Evolutionary conservation across 768 basidiomycete species (phyloP).

Genomic region (Tephrocybe sp.): DNA sequence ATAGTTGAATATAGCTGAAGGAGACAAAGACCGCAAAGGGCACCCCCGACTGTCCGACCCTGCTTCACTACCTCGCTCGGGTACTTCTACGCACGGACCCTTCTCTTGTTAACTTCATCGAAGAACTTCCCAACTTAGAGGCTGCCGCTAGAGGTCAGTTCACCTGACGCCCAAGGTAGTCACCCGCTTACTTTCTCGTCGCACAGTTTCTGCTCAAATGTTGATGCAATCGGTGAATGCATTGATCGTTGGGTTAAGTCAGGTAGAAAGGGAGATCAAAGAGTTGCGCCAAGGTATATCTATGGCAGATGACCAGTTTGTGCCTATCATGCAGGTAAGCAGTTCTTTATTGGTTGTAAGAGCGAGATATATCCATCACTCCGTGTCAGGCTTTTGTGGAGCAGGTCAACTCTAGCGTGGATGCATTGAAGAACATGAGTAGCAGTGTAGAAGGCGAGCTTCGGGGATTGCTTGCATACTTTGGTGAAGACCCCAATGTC

Average conservation of each 20-base stretch:
- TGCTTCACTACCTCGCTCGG: conserved; percentile 88
- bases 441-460: conserved; percentile 58
- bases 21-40: conserved; percentile 78
- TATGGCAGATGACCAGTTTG: conserved; percentile 56
- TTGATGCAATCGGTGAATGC: conserved; percentile 57
- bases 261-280: conserved; percentile 55
- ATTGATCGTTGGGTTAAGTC: conserved; percentile 52
- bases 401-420: conserved; percentile 49
- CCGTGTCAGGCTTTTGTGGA: conserved; percentile 44
- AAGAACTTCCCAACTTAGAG: conserved; percentile 79
- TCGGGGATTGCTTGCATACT: conserved; percentile 60
- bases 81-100: conserved; percentile 69
- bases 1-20: conserved; percentile 50
- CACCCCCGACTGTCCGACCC: conserved; percentile 71
- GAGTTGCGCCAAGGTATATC: conserved; percentile 30
- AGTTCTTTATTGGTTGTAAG: background rate
- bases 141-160: conserved; percentile 74
- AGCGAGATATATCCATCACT: background rate
- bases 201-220: conserved; percentile 64
- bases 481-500: conserved; percentile 69
- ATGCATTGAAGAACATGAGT: conserved; percentile 65
- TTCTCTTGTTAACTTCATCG: conserved; percentile 64
- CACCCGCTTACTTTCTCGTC: background rate
- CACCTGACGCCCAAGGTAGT: too few relatives aligned
- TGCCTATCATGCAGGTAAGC: conserved; percentile 65